Evolutionary conservation across 2,329 filamentous ascomycete species (phyloP).

Genomic region (Venturia effusa): DNA sequence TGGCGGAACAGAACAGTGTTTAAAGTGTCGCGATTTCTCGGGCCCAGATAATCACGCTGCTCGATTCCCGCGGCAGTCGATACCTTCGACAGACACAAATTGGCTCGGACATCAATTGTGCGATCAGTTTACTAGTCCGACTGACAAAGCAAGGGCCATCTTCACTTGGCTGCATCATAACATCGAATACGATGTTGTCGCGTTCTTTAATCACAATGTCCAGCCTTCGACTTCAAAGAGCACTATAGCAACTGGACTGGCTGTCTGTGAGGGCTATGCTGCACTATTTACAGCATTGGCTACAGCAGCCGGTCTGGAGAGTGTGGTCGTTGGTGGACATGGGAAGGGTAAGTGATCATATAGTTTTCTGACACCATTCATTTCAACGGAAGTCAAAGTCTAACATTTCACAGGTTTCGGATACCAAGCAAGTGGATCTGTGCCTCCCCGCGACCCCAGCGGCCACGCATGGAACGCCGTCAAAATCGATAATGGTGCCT

Average conservation of each 20-base stretch:
- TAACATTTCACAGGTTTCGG: constrained; percentile 49
- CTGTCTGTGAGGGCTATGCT: constrained; percentile 89
- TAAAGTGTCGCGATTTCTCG: constrained; percentile 82
- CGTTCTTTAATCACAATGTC: constrained; percentile 66
- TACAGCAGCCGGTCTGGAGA: constrained; percentile 66
- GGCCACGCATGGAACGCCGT: constrained; percentile 92
- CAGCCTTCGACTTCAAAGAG: constrained; percentile 57
- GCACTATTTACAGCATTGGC: constrained; percentile 71
- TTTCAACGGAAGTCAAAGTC: neutral
- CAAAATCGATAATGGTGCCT: constrained; percentile 71
- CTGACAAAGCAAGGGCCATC: constrained; percentile 85
- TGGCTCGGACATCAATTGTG: constrained; percentile 73
- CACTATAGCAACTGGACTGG: constrained; percentile 65
- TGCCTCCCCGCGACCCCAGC: constrained; percentile 50
- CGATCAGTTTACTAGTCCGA: constrained; percentile 64
- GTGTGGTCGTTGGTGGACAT: constrained; percentile 62
- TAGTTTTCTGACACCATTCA: neutral
- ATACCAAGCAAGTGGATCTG: constrained; percentile 50
- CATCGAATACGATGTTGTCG: constrained; percentile 68
- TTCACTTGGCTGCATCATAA: constrained; percentile 97
- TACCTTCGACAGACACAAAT: constrained; percentile 58
- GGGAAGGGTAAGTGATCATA: constrained; percentile 46
- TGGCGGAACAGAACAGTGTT: constrained; percentile 38
- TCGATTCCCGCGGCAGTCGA: constrained; percentile 59
- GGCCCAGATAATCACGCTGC: constrained; percentile 67